Conservation (phyloP, 208 protist genomes). For the Trichomonas vaginalis region DNA sequence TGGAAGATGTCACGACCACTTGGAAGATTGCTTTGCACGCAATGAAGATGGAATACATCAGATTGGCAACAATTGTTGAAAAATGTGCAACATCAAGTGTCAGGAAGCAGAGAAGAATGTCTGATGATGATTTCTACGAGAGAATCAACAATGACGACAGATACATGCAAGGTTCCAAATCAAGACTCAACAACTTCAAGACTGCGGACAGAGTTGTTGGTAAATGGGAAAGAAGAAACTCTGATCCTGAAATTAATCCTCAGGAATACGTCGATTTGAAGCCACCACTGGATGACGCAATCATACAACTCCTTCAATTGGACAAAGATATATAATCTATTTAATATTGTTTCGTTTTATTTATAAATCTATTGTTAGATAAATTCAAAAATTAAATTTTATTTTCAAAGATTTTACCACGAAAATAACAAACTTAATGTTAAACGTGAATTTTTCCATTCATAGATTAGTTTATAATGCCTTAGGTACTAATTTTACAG, state of each 20-base stretch:
- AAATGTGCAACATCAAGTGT: neutral
- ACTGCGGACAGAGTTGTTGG: neutral
- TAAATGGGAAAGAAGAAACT: conserved; percentile 7
- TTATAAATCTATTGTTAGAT: too few relatives aligned
- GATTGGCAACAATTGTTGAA: neutral
- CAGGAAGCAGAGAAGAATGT: neutral
- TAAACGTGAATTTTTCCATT: too few relatives aligned
- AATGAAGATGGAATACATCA: neutral
- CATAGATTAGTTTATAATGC: too few relatives aligned
- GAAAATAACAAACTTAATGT: too few relatives aligned
- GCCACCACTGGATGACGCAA: neutral
- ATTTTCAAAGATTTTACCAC: too few relatives aligned
- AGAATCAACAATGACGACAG: neutral
- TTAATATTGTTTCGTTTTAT: neutral
- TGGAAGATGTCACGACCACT: neutral
- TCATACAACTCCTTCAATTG: neutral
- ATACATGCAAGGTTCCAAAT: neutral
- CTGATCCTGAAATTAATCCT: neutral
- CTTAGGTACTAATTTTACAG: too few relatives aligned
- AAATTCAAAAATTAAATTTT: too few relatives aligned
- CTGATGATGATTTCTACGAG: neutral
- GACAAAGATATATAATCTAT: neutral
- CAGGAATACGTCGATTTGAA: neutral
- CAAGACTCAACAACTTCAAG: neutral
- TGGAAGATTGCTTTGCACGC: neutral